Conservation (phyloP, 1,284 basidiomycete species). For the Trichosporon ovoides region DNA sequence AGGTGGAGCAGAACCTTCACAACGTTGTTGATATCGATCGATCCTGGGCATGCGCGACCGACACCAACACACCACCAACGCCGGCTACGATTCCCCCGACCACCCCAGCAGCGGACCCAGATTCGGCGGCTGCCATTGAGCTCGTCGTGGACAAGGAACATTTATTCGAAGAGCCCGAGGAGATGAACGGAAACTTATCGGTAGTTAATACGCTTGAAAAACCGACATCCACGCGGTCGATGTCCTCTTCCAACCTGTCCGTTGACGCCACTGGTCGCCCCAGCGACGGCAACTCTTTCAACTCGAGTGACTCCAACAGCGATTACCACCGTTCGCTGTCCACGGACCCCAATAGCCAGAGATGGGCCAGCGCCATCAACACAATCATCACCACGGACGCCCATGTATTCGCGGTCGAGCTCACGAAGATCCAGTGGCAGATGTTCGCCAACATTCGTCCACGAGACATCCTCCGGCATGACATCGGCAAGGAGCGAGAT, state of each 20-base stretch:
- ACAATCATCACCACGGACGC: conserved; percentile 28
- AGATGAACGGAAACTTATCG: conserved; percentile 6
- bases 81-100: not conserved
- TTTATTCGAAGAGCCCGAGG: conserved; percentile 18
- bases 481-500: conserved; percentile 44
- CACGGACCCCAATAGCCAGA: not conserved
- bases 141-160: conserved; percentile 16
- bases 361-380: conserved; percentile 16
- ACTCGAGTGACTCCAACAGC: not conserved
- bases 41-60: conserved; percentile 35
- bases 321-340: conserved; percentile 7
- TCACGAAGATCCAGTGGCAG: conserved; percentile 47
- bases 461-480: conserved; percentile 45
- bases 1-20: conserved; percentile 27
- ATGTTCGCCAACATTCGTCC: conserved; percentile 41
- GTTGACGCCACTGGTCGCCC: conserved; percentile 2
- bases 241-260: conserved; percentile 1
- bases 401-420: conserved; percentile 40
- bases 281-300: not conserved
- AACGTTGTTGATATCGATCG: conserved; percentile 33
- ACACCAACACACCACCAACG: not conserved
- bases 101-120: not conserved
- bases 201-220: conserved; percentile 3
- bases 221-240: conserved; percentile 1
- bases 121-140: not conserved